Percentiles rank a stretch among this genome's conserved stretches.
These are phyloP conservation scores for Annulohypoxylon truncatum DNA, from an alignment of 2,329 filamentous ascomycete genomes.

Conservation along the genomic window DNA sequence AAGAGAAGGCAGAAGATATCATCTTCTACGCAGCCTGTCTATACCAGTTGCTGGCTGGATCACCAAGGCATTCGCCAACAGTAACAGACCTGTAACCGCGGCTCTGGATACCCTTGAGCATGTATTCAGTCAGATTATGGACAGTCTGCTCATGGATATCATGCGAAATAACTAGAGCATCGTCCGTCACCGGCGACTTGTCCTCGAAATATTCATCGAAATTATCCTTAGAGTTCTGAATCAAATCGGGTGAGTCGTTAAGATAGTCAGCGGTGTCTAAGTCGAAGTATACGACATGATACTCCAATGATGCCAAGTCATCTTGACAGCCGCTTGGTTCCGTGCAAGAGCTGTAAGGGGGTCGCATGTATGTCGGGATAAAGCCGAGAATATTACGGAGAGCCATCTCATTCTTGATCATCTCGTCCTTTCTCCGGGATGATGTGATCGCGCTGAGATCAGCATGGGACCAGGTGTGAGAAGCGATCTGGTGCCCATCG, in stretches of 20 bases:
- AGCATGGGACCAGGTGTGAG: slow-evolving; percentile 67
- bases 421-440: slow-evolving; percentile 58
- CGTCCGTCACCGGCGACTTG: slow-evolving; percentile 43
- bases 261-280: slow-evolving; percentile 72
- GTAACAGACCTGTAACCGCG: slow-evolving; percentile 56
- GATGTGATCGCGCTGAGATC: slow-evolving; percentile 58
- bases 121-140: slow-evolving; percentile 53
- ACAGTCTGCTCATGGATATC: slow-evolving; percentile 63
- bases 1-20: background rate
- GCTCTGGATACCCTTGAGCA: slow-evolving; percentile 48
- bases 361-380: slow-evolving; percentile 65
- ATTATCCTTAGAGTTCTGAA: slow-evolving; percentile 60
- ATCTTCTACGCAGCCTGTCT: slow-evolving; percentile 18
- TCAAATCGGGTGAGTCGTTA: slow-evolving; percentile 58
- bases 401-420: slow-evolving; percentile 66
- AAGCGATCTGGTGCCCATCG: slow-evolving; percentile 70
- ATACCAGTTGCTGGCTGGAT: slow-evolving; percentile 59
- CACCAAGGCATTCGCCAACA: slow-evolving; percentile 60
- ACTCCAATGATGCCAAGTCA: slow-evolving; percentile 57
- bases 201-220: slow-evolving; percentile 60
- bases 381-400: slow-evolving; percentile 66
- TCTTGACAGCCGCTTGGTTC: slow-evolving; percentile 49
- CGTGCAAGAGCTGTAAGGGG: slow-evolving; percentile 59
- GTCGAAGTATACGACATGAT: slow-evolving; percentile 68
- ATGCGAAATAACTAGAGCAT: slow-evolving; percentile 65